Evolutionary conservation across 306 rosid genomes (phyloP), one percentile per base, ranked within the genome.

Genomic region (Trifolium pratense): DNA sequence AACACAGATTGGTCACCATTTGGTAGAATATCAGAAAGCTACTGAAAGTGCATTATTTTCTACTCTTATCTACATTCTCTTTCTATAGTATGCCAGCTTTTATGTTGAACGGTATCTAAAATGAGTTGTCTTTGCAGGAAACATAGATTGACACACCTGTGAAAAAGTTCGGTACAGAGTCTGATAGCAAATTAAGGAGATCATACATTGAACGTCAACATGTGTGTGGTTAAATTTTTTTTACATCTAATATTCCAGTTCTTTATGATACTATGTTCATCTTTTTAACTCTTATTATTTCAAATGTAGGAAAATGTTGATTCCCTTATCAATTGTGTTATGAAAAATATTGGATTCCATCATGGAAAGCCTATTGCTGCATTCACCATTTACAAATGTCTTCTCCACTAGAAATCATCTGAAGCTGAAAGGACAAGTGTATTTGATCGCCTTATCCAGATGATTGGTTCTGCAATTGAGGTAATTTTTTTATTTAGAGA

Each of bases 361-460:
- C 87, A 90, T 53, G 99, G 97, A 78, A 95, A 92, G 84, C 99
- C 99, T 75, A 82, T 95, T 86, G 97, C 97, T 18, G 99, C 99
- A 61, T 87, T 95, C 75, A 95, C 93, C 83, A 92, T 95, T 70
- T 95, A 95, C 87, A 95, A 88, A 82, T 91, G 99, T 62, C 97
- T 95, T 84, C 93, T 95, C 72, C 93, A 92, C 72, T 95, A 97
- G 99, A 95, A 92, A 82, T 91, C 99, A 59, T 95, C 92, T 78
- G 99, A 95, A 89, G 97, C 97, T 56, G 99, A 95, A 86, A 92
- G 96, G 75, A 95, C 99, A 46, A 92, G 99, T 75, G 97, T 95
- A 39, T 95, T 95, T 90, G 99, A 95, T 78, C 97, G 99, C 70
- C 97, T 95, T 82, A 95, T 95, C 77, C 99, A 95, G 86, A 95